A percentile compares a stretch with the other conserved stretches of the same genome.
Conservation (phyloP, 805 yeast genomes). For the Kuraishia capsulata region DNA sequence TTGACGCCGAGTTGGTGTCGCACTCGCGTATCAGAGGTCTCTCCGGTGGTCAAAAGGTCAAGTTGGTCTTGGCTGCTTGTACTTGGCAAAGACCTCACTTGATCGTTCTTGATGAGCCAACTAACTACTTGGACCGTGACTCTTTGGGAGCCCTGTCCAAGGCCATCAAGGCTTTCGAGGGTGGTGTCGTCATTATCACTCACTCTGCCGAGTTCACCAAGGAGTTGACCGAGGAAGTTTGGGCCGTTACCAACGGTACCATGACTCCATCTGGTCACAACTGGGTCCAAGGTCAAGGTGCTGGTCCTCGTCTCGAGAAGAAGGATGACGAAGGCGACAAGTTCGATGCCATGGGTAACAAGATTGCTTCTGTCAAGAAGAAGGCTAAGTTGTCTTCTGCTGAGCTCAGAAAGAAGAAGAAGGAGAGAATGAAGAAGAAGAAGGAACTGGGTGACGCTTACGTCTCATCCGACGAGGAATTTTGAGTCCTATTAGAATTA, state of each 20-base stretch:
- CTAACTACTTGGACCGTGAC: conserved; percentile 98
- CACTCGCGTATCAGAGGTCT: conserved; percentile 99
- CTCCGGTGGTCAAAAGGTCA: conserved; percentile 99
- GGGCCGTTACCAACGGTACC: conserved; percentile 97
- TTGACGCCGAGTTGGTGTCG: conserved; percentile 97
- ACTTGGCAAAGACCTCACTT: conserved; percentile 99
- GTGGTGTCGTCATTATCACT: conserved; percentile 99
- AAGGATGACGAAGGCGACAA: conserved; percentile 96
- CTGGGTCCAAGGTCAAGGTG: conserved; percentile 99
- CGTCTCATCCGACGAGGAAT: conserved; percentile 93
- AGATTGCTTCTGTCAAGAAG: conserved; percentile 94
- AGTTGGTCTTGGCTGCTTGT: conserved; percentile 99
- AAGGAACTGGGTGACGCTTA: conserved; percentile 99
- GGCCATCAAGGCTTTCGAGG: conserved; percentile 97
- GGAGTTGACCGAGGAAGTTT: conserved; percentile 98
- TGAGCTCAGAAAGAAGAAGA: conserved; percentile 99
- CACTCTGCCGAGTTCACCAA: conserved; percentile 99
- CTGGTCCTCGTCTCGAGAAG: conserved; percentile 99
- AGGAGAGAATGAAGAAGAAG: conserved; percentile 99
- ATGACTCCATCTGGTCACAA: conserved; percentile 99
- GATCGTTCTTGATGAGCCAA: conserved; percentile 99
- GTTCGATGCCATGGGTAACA: conserved; percentile 99
- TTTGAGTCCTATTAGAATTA: conserved; percentile 27
- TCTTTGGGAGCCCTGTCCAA: conserved; percentile 98
- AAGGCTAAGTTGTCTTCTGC: conserved; percentile 97